Evolutionary conservation across 108 stramenopile species (phyloP), one percentile per base, ranked within the genome.

Genomic region (Skeletonema costatum): DNA sequence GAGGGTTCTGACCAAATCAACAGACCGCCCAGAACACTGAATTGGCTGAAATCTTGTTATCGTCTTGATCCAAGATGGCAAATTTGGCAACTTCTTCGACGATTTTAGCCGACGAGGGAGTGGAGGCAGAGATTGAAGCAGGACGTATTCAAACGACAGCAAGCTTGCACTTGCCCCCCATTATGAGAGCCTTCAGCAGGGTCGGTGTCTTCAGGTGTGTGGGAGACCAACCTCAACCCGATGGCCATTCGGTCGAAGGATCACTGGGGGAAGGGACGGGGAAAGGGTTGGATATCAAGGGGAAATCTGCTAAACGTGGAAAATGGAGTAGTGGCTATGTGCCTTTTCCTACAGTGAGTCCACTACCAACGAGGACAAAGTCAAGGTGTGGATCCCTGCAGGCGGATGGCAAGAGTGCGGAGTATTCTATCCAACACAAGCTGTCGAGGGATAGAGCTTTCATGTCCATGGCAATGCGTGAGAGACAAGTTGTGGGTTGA

Each of bases 11-110:
- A 33, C 44, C 4, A 4, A 3, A 44, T 1, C 13, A 14, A 10
- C 2, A 10, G 13, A 44, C 10, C 4, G 4, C 2, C 2, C 3
- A 33, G 4, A 5, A 13, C 2, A 33, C 3, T 44, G 46, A 17
- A 48, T 42, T 86, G 85, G 85, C 44, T 65, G 2, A 32, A 32
- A 19, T n/a, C 39, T 7, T 80, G 83, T 21, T 59, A 63, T 5
- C 35, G 78, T 9, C 68, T 70, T 10, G 86, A 86, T 19, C n/a
- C n/a, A n/a, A n/a, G n/a, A n/a, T n/a, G n/a, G n/a, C n/a, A n/a
- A n/a, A n/a, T n/a, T n/a, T n/a, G n/a, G 72, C 11, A 50, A 50
- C 31, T 83, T 66, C 50, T 86, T 86, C 51, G 60, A 86, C 39
- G 82, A 86, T n/a, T n/a, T 69, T 83, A 21, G 81, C 73, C 6